phyloP scores from a whole-genome alignment of 108 stramenopile species.

The Pseudonitzschia pungens region DNA sequence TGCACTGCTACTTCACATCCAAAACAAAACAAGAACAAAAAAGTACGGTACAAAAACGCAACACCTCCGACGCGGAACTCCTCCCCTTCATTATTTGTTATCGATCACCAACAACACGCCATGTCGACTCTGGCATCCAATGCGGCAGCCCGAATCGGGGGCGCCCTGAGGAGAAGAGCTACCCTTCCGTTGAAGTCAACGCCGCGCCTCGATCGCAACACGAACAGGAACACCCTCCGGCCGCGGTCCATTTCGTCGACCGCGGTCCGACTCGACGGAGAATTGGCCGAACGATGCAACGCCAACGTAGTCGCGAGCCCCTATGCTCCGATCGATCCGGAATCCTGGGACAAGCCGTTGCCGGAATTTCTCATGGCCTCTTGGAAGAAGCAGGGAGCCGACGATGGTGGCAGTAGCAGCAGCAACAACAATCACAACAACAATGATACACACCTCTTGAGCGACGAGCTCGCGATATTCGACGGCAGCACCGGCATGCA shows the following conservation, averaged over 20 bases:
- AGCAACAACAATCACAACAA: not conserved
- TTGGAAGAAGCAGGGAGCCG: conserved; percentile 39
- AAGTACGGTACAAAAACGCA: too few species aligned
- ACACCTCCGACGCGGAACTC: too few species aligned
- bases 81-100: not conserved
- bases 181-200: not conserved
- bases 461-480: conserved; percentile 65
- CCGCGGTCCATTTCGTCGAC: conserved; percentile 27
- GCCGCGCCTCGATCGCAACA: not conserved
- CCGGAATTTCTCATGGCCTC: conserved; percentile 63
- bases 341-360: conserved; percentile 39
- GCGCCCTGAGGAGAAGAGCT: not conserved
- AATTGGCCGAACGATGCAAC: conserved; percentile 36
- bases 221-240: not conserved
- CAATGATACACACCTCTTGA: conserved; percentile 1
- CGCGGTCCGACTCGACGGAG: conserved; percentile 2
- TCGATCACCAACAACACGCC: not conserved
- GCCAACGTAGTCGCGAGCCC: conserved; percentile 46
- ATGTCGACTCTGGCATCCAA: not conserved
- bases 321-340: conserved; percentile 49
- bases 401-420: not conserved
- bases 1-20: too few species aligned
- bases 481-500: conserved; percentile 73
- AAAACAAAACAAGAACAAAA: too few species aligned
- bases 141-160: not conserved